These are phyloP conservation scores for Phytophthora idaei DNA, from an alignment of 352 stramenopile genomes.

Conservation along the genomic window DNA sequence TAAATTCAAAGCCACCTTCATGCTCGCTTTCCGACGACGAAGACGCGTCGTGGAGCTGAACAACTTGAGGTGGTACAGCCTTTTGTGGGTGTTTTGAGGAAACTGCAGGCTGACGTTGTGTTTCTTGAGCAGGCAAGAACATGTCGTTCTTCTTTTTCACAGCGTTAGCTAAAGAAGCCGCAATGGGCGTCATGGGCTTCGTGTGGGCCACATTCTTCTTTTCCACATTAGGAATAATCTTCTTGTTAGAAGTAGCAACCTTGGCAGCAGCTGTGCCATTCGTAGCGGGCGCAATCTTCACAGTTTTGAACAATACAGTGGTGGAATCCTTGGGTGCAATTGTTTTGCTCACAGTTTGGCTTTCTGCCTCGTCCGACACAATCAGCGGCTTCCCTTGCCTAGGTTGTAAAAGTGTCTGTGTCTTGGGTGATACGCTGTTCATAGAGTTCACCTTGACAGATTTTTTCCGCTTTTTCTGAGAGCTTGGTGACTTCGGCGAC, in stretches of 20 bases:
- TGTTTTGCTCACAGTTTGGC: neutral
- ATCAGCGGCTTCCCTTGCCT: slow-evolving; percentile 18
- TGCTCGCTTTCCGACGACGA: slow-evolving; percentile 34
- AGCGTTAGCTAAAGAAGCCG: slow-evolving; percentile 21
- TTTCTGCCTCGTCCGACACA: slow-evolving; percentile 7
- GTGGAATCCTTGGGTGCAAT: neutral
- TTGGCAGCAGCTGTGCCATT: slow-evolving; percentile 5
- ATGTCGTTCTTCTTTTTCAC: slow-evolving; percentile 28
- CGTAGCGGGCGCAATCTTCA: neutral
- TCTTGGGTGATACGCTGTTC: slow-evolving; percentile 13
- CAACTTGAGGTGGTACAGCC: neutral
- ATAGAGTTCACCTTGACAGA: slow-evolving; percentile 4
- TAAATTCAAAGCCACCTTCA: slow-evolving; percentile 14
- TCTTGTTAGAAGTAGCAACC: slow-evolving; percentile 1
- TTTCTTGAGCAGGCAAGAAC: slow-evolving; percentile 28
- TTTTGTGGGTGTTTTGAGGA: slow-evolving; percentile 1
- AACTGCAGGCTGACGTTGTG: neutral
- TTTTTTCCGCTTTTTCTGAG: slow-evolving; percentile 21
- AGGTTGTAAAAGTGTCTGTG: neutral
- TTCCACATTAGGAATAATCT: neutral
- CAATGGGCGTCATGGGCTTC: slow-evolving; percentile 26
- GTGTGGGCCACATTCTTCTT: neutral
- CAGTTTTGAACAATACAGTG: slow-evolving; percentile 4
- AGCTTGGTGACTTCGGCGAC: slow-evolving; percentile 11
- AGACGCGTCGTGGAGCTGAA: slow-evolving; percentile 16